Conservation (phyloP, 805 yeast species). For the Candida wancherniae region DNA sequence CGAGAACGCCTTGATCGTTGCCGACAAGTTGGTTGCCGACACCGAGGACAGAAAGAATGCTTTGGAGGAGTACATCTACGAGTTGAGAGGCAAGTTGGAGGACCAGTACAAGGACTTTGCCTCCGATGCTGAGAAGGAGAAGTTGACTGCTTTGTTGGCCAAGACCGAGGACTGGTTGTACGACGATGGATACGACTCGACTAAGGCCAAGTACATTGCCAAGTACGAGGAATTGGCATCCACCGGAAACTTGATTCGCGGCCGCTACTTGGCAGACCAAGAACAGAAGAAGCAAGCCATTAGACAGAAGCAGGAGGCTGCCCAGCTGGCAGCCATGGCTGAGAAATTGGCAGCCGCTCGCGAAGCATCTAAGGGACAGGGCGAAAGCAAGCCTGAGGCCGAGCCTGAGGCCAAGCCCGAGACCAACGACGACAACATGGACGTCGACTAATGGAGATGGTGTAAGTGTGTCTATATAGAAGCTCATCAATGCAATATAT, state of each 20-base stretch:
- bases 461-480: no score
- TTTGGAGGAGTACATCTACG: constrained; percentile 96
- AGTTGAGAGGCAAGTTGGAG: constrained; percentile 93
- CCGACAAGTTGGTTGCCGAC: constrained; percentile 95
- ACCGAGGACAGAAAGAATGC: constrained; percentile 99
- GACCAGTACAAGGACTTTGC: constrained; percentile 88
- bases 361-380: constrained; percentile 41
- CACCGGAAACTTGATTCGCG: constrained; percentile 90
- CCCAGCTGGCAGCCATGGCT: constrained; percentile 76
- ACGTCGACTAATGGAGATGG: constrained; percentile 18
- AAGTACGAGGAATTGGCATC: constrained; percentile 96
- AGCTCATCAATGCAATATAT: no score
- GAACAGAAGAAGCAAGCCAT: constrained; percentile 91
- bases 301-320: constrained; percentile 83
- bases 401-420: constrained; percentile 21
- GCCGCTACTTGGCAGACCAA: constrained; percentile 89
- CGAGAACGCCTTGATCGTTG: constrained; percentile 80
- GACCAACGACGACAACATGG: constrained; percentile 18
- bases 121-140: constrained; percentile 82
- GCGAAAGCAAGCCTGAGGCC: constrained; percentile 18
- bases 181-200: constrained; percentile 93
- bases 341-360: constrained; percentile 78
- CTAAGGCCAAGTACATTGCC: constrained; percentile 96
- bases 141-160: constrained; percentile 63
- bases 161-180: constrained; percentile 98